Conservation (phyloP, 345 rosid species). For the Atalantia buxifolia region DNA sequence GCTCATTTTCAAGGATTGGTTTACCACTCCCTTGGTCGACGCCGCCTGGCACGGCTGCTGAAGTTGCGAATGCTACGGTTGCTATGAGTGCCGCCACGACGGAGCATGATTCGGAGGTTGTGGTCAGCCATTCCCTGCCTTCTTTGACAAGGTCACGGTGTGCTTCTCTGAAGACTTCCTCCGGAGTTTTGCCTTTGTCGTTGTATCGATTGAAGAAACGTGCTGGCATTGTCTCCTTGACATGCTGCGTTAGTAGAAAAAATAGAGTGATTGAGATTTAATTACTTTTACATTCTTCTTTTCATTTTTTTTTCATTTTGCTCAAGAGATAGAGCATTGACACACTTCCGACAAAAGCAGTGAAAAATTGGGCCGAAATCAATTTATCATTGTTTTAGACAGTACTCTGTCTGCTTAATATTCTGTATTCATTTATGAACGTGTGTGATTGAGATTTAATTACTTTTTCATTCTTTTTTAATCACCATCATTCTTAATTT, state of each 20-base stretch:
- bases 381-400: too few species aligned
- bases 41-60: slow-evolving; percentile 28
- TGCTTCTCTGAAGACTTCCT: slow-evolving; percentile 14
- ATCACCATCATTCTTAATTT: too few species aligned
- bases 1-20: neutral
- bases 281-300: too few species aligned
- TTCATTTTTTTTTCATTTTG: too few species aligned
- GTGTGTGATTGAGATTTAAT: too few species aligned
- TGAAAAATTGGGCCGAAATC: too few species aligned
- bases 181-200: slow-evolving; percentile 14
- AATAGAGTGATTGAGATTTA: too few species aligned
- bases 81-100: slow-evolving; percentile 32
- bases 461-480: too few species aligned
- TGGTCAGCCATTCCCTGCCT: slow-evolving; percentile 26
- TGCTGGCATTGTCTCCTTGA: too few species aligned
- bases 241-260: slow-evolving; percentile 12
- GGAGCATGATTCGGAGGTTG: slow-evolving; percentile 33
- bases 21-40: neutral
- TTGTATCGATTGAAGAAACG: slow-evolving; percentile 12
- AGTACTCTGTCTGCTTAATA: accelerated
- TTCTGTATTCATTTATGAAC: too few species aligned
- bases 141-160: slow-evolving; percentile 14
- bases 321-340: too few species aligned
- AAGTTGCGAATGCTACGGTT: slow-evolving; percentile 31
- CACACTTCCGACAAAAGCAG: too few species aligned